phyloP scores from a whole-genome alignment of 192 early-diverging fungal genomes.

The Pilaira anomala region DNA sequence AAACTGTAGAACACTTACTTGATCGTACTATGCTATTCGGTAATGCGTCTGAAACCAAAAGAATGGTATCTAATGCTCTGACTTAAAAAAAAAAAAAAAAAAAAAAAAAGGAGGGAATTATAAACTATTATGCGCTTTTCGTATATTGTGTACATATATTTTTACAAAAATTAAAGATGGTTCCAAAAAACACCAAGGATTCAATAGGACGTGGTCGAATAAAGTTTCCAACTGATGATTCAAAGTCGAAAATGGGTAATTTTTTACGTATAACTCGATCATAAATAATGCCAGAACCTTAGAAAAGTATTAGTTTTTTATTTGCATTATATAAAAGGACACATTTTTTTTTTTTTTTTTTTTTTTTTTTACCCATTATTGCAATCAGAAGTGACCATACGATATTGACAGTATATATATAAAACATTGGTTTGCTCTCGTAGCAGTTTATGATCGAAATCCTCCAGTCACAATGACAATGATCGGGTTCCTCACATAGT shows the following conservation, averaged over 20 bases:
- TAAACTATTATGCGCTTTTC: neutral
- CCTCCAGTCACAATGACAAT: constrained; percentile 36
- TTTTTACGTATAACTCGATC: constrained; percentile 13
- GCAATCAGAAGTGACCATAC: constrained; percentile 4
- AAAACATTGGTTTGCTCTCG: neutral
- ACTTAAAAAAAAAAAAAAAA: constrained; percentile 15
- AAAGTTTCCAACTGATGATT: neutral
- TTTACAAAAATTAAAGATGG: constrained; percentile 27
- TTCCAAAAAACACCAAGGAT: constrained; percentile 16
- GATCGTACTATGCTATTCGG: constrained; percentile 15
- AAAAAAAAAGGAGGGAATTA: constrained; percentile 1
- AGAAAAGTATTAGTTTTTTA: neutral
- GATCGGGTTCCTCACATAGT: constrained; percentile 8
- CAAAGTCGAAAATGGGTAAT: constrained; percentile 11
- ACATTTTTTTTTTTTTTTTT: neutral
- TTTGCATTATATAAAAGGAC: neutral
- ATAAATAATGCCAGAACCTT: constrained; percentile 10
- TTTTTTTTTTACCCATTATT: constrained; percentile 20
- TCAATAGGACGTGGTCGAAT: constrained; percentile 32
- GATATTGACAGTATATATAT: constrained; percentile 17
- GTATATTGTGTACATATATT: too few relatives aligned
- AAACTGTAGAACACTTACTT: constrained; percentile 13
- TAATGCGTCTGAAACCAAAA: constrained; percentile 16
- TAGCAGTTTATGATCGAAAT: constrained; percentile 16
- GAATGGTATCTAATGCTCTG: constrained; percentile 17